These are phyloP conservation scores for Spencermartinsiella ligniputridi DNA, from an alignment of 1,139 yeast species.

Conservation along the genomic window DNA sequence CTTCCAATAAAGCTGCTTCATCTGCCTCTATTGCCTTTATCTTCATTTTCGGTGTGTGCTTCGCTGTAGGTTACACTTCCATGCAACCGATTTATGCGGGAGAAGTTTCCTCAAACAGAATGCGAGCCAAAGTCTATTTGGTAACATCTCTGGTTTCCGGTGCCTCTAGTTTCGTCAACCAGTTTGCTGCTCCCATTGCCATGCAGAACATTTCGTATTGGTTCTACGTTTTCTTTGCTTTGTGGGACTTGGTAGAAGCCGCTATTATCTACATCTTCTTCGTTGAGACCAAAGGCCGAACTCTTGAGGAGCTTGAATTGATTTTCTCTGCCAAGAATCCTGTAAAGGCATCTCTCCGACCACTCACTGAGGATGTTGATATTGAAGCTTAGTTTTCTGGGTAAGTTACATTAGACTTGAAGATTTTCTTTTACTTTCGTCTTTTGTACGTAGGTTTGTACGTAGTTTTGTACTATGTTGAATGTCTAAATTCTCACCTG, in stretches of 20 bases:
- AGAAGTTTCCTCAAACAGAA: conserved; percentile 37
- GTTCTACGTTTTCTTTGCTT: conserved; percentile 51
- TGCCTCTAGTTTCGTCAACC: conserved; percentile 34
- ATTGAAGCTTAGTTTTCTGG: no score
- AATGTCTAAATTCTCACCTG: no score
- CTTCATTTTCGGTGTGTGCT: conserved; percentile 12
- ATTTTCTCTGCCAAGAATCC: conserved; percentile 38
- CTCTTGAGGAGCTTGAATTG: conserved; percentile 59
- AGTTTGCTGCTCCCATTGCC: conserved; percentile 50
- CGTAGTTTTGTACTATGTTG: no score
- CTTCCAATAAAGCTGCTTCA: neutral
- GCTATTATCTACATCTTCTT: conserved; percentile 50
- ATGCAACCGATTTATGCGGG: conserved; percentile 33
- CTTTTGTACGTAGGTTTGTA: no score
- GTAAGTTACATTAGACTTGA: no score
- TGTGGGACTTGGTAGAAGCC: conserved; percentile 46
- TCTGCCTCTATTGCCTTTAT: conserved; percentile 3
- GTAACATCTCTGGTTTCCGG: conserved; percentile 22
- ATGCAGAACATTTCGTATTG: conserved; percentile 48
- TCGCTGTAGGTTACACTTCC: conserved; percentile 14
- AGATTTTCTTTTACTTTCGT: no score
- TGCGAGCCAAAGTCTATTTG: conserved; percentile 34
- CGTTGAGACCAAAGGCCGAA: conserved; percentile 59
- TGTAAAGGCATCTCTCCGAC: conserved; percentile 8
- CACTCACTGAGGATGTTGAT: neutral